Conservation (phyloP, 768 basidiomycete genomes). For the Tulasnella sp. region DNA sequence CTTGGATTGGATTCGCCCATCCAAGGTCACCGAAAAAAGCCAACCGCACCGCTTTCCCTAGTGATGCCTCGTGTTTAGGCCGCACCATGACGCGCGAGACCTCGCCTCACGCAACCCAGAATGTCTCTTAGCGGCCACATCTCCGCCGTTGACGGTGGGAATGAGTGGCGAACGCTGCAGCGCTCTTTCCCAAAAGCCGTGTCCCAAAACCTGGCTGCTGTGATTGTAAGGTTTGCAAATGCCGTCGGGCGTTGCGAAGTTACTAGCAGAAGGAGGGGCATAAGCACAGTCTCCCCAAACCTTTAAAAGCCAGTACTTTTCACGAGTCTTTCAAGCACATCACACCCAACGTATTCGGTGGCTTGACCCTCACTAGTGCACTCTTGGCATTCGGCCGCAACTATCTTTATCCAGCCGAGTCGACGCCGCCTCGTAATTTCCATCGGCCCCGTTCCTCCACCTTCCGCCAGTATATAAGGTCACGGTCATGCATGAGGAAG, state of each 20-base stretch:
- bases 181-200: neutral
- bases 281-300: no score
- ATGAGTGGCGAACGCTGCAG: neutral
- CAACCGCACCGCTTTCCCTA: no score
- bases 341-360: neutral
- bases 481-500: neutral
- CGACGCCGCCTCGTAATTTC: neutral
- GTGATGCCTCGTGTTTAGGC: no score
- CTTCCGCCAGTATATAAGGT: neutral
- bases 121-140: no score
- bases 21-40: no score
- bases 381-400: neutral
- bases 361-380: neutral
- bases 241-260: neutral
- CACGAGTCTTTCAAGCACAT: neutral
- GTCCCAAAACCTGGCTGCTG: neutral
- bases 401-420: neutral
- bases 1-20: neutral
- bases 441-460: neutral
- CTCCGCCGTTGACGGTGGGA: no score
- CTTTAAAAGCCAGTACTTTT: neutral
- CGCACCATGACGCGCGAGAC: no score
- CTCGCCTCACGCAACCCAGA: no score
- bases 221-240: neutral
- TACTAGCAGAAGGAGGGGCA: neutral